phyloP scores from a whole-genome alignment of 495 filamentous ascomycete species.

The Beverwykella pulmonaria region DNA sequence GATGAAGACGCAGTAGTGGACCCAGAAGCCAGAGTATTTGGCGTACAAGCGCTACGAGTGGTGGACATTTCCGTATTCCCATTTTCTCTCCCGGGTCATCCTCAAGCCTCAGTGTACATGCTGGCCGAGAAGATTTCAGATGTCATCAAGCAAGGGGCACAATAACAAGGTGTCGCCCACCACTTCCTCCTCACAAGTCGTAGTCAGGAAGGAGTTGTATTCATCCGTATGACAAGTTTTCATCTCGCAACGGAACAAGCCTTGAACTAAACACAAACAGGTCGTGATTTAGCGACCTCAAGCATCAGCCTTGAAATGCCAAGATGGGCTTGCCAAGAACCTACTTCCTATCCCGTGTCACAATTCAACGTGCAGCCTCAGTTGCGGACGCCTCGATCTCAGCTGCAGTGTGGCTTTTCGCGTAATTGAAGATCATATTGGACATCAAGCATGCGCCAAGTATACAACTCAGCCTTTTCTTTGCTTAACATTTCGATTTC shows the following conservation, averaged over 20 bases:
- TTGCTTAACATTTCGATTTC: neutral
- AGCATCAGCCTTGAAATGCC: neutral
- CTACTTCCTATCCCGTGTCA: neutral
- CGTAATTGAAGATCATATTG: neutral
- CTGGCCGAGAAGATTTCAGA: constrained; percentile 15
- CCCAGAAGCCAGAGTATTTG: constrained; percentile 22
- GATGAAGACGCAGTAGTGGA: constrained; percentile 29
- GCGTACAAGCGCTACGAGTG: constrained; percentile 22
- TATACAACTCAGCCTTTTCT: neutral
- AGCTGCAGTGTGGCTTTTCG: neutral
- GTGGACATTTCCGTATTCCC: constrained; percentile 27
- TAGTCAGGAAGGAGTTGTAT: neutral
- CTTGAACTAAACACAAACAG: neutral
- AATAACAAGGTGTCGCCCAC: neutral
- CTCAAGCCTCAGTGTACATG: constrained; percentile 29
- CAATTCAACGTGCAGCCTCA: too few relatives aligned
- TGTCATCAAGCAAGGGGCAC: neutral
- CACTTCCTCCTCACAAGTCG: neutral
- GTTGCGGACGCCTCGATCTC: neutral
- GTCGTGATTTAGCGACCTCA: neutral
- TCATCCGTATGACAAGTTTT: constrained; percentile 13
- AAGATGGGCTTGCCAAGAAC: neutral
- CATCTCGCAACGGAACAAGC: neutral
- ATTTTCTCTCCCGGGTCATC: constrained; percentile 29
- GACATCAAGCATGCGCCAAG: neutral